Evolutionary conservation across 345 rosid genomes (phyloP), one percentile per base, ranked within the genome.

Genomic region (Salix caprea): DNA sequence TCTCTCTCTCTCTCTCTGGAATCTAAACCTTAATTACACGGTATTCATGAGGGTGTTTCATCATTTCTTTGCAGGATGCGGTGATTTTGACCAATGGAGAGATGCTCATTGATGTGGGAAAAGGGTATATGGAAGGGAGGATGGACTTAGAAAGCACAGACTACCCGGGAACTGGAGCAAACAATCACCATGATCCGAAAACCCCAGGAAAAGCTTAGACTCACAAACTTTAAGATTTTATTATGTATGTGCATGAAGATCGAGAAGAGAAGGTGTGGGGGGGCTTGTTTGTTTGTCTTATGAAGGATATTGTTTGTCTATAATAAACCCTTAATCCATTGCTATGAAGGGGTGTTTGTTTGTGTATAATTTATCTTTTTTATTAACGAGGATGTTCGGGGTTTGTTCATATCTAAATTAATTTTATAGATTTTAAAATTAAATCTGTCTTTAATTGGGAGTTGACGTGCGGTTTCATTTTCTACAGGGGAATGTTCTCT

Each of bases 131-230:
- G 3, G 85, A 79, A 48, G 82, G 87, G 50, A 91, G 91, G 85
- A 87, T 88, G 89, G 87, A 77, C 23, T 19, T 88, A 67, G 88
- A 84, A 70, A 80, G 61, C 78, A 85, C 84, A 73, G 96, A 91
- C 74, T 91, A 91, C 79, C 90, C 96, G 50, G 96, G 90, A 56
- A 79, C 93, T 54, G 93, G 93, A 76, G 88, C 93, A 56, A 91
- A 91, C 85, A 83, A 85, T 78, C 84, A 84, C 78, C 96, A 88
- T 79, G 89, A 91, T 54, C 96, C 93, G 9, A 84, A 72, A 83
- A 69, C 90, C 30, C 91, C 94, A 1, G 87, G 87, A 26, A 78
- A 79, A 79, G 77, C 79, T 75, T 85, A 60, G 26, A 0, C 6
- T 9, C 39, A 28, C 16, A 34, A 8, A n/a, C 6, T 30, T 30